phyloP scores from a whole-genome alignment of 1,284 basidiomycete genomes.

The Cutaneotrichosporon cutaneum region DNA sequence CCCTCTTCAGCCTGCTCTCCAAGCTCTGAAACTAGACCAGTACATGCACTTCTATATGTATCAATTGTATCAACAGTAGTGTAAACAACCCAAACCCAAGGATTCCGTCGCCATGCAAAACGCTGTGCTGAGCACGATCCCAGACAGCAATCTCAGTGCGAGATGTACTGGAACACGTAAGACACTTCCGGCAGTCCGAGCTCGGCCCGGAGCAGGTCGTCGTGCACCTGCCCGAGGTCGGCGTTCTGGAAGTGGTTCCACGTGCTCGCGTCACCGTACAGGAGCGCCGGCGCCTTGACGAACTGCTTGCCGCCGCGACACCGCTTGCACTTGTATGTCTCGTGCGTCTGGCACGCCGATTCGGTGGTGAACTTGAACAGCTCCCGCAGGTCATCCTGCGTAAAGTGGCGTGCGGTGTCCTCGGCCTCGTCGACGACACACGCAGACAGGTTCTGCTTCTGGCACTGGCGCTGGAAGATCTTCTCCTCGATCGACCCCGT shows the following conservation, averaged over 20 bases:
- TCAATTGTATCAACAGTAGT: slow-evolving; percentile 2
- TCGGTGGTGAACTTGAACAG: slow-evolving; percentile 88
- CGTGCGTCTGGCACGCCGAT: slow-evolving; percentile 90
- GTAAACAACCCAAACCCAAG: neutral
- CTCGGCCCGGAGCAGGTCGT: slow-evolving; percentile 87
- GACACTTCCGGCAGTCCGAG: slow-evolving; percentile 79
- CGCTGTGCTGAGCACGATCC: no score
- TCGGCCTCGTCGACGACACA: slow-evolving; percentile 97
- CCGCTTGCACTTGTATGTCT: slow-evolving; percentile 95
- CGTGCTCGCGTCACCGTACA: slow-evolving; percentile 98
- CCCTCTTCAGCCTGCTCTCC: no score
- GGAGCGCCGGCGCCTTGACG: slow-evolving; percentile 75
- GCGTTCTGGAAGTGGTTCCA: slow-evolving; percentile 96
- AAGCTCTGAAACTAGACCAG: no score
- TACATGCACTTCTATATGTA: neutral
- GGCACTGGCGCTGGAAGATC: slow-evolving; percentile 87
- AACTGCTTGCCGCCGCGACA: slow-evolving; percentile 85
- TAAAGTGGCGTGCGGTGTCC: slow-evolving; percentile 94
- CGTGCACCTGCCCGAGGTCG: slow-evolving; percentile 87
- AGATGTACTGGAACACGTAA: slow-evolving; percentile 86
- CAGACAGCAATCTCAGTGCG: no score
- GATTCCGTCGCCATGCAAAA: neutral
- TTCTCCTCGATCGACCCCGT: slow-evolving; percentile 99
- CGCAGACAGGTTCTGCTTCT: slow-evolving; percentile 94
- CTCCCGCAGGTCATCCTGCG: slow-evolving; percentile 81